Evolutionary conservation across 2,329 filamentous ascomycete genomes (phyloP), one percentile per base, ranked within the genome.

Genomic region (Sclerotinia borealis): DNA sequence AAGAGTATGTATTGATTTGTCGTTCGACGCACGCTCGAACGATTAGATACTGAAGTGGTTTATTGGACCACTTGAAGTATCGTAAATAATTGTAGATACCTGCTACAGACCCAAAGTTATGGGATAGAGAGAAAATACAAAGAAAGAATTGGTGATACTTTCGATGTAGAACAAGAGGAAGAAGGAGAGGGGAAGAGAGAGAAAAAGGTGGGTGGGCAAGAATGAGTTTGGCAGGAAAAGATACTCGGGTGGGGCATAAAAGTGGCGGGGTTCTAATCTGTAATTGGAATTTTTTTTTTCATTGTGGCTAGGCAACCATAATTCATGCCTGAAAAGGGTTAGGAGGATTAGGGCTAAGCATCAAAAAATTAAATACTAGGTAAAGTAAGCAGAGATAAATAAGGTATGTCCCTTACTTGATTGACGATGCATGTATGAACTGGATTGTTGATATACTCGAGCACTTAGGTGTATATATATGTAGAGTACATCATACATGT

Each of bases 111-210:
- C 65, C 70, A 70, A 68, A 64, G 50, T 66, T 68, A 66, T 63
- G 69, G 66, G 63, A 64, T 55, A 68, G 72, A 69, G 66, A 71
- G 68, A 70, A 59, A 66, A 65, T 67, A 66, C 67, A 70, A 64
- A 63, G 68, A 68, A 71, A 70, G 68, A 31, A 65, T 61, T 49
- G 51, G 61, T 61, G 63, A 65, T 67, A 60, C 66, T 70, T 70
- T 70, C 66, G 65, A 68, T 67, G 55, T 63, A 56, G 56, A 66
- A 64, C 43, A 50, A 65, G 59, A 55, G 27, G 64, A 65, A 56
- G 62, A 62, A 45, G 45, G 39, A 60, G 63, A 61, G 48, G 64
- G 55, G 61, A 63, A 59, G 52, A 52, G 49, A 48, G 52, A 39
- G 60, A 36, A 34, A 50, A 25, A 47, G 60, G 41, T 43, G 43